phyloP scores from a whole-genome alignment of 176 grass and related monocot genomes.

The Chrysopogon serrulatus region DNA sequence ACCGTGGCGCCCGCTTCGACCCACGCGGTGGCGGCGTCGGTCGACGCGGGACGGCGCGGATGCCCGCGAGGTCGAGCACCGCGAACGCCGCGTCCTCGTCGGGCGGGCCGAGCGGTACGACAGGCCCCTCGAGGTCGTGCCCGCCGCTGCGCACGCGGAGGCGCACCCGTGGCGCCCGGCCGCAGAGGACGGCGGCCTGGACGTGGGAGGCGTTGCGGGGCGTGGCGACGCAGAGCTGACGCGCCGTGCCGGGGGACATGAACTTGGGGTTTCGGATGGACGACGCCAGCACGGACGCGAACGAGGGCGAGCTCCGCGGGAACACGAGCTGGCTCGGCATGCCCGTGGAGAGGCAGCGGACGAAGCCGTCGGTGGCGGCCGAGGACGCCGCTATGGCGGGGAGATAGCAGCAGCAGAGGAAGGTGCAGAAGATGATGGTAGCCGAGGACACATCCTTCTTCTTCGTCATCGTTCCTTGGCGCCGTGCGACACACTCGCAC shows the following conservation, averaged over 20 bases:
- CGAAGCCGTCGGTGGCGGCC: background rate
- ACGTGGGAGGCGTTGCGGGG: slow-evolving; percentile 44
- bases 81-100: slow-evolving; percentile 14
- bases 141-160: slow-evolving; percentile 65
- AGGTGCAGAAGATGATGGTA: background rate
- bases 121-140: slow-evolving; percentile 75
- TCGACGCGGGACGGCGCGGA: slow-evolving; percentile 33
- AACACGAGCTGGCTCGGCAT: background rate
- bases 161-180: slow-evolving; percentile 24
- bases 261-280: slow-evolving; percentile 36
- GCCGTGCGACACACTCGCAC: too few species aligned
- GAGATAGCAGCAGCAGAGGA: background rate
- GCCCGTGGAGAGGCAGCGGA: slow-evolving; percentile 15
- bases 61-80: slow-evolving; percentile 33
- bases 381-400: background rate
- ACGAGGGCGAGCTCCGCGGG: background rate
- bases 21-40: slow-evolving; percentile 27
- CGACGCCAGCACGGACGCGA: slow-evolving; percentile 23
- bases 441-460: too few species aligned
- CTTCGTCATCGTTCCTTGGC: too few species aligned
- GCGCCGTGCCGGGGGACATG: background rate
- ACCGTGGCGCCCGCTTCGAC: slow-evolving; percentile 58
- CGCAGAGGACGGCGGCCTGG: slow-evolving; percentile 43
- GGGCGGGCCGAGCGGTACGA: slow-evolving; percentile 34
- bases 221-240: slow-evolving; percentile 35